Base-by-base conservation (phyloP, 2,329 filamentous ascomycete species). In the Diaporthe vexans region DNA sequence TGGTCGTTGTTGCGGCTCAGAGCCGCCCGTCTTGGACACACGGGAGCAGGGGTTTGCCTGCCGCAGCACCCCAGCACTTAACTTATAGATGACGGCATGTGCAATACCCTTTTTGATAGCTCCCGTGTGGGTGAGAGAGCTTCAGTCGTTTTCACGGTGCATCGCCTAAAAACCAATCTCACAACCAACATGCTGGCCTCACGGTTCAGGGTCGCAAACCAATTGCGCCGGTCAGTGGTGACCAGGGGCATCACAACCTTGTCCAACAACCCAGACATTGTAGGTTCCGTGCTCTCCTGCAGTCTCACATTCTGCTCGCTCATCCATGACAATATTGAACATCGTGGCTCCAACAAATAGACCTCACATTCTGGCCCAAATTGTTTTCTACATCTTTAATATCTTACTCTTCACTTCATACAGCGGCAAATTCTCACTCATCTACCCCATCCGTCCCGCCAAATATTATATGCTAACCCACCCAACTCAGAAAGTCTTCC, bases 401-500 rank as follows among this genome's bases (percentile, higher is more conserved):
- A 21, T 43, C 13, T 43, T 17, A 5, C 15, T 43, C 40, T 43
- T 17, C 40, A 43, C 40, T 1, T 37, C 17, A 26, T 15, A 24
- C 29, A 43, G 65, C 4, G 59, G 11, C 9, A 21, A 6, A 13
- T 70, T 54, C 19, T 26, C 54, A 56, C 13, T n/a, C 10, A 29
- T 17, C 37, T 9, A 33, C n/a, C 48, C 48, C 3, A 24, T 21
- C 24, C 13, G 15, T 11, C 19, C 37, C 35, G 19, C 2, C 9
- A 58, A 11, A 24, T 15, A 37, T 10, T n/a, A 10, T n/a, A 8
- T 9, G 37, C 78, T 78, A 48, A 76, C 63, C 51, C 37, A 15
- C 56, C 26, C 52, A 15, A 24, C 24, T 13, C 72, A 93, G 91
- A 91, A 91, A 86, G 87, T 89, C 72, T 90, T 91, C 78, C 86